These are phyloP conservation scores for Schizothecium vesticola DNA, from an alignment of 495 filamentous ascomycete genomes.

Conservation along the genomic window DNA sequence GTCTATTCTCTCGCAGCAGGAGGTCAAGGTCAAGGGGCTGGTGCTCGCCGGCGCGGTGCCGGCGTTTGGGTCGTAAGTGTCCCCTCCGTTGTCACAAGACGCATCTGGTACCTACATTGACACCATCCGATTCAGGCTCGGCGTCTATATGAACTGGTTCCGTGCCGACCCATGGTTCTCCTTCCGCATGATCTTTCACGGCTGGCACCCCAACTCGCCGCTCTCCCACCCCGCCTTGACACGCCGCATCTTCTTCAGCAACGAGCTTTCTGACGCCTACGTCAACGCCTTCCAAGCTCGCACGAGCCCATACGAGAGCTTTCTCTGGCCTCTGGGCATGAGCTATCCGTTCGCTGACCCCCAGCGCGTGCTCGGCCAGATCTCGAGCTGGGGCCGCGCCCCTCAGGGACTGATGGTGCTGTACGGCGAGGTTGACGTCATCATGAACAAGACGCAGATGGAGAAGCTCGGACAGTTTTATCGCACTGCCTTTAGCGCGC, in stretches of 20 bases:
- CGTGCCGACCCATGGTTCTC: slow-evolving; percentile 39
- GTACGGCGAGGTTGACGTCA: slow-evolving; percentile 30
- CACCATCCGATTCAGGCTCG: slow-evolving; percentile 15
- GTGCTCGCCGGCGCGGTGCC: slow-evolving; percentile 38
- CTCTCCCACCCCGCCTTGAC: slow-evolving; percentile 40
- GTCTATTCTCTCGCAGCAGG: slow-evolving; percentile 35
- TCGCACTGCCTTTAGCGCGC: slow-evolving; percentile 14
- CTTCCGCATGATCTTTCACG: slow-evolving; percentile 37
- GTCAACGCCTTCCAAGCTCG: slow-evolving; percentile 33
- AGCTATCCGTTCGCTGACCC: slow-evolving; percentile 34
- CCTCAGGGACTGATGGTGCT: slow-evolving; percentile 35
- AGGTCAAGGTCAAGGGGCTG: slow-evolving; percentile 35
- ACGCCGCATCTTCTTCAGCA: slow-evolving; percentile 40
- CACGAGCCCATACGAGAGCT: slow-evolving; percentile 39
- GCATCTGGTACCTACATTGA: slow-evolving; percentile 3
- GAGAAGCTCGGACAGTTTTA: slow-evolving; percentile 46
- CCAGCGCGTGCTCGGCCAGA: slow-evolving; percentile 29
- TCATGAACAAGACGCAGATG: slow-evolving; percentile 23
- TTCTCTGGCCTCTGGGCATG: slow-evolving; percentile 43
- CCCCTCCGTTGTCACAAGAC: neutral
- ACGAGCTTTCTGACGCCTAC: slow-evolving; percentile 20
- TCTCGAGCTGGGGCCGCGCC: slow-evolving; percentile 22
- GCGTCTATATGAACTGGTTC: slow-evolving; percentile 43
- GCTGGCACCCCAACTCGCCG: slow-evolving; percentile 43
- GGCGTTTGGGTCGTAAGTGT: slow-evolving; percentile 41